Evolutionary conservation across 495 filamentous ascomycete genomes (phyloP), one percentile per base, ranked within the genome.

Genomic region (Sporormia fimetaria): DNA sequence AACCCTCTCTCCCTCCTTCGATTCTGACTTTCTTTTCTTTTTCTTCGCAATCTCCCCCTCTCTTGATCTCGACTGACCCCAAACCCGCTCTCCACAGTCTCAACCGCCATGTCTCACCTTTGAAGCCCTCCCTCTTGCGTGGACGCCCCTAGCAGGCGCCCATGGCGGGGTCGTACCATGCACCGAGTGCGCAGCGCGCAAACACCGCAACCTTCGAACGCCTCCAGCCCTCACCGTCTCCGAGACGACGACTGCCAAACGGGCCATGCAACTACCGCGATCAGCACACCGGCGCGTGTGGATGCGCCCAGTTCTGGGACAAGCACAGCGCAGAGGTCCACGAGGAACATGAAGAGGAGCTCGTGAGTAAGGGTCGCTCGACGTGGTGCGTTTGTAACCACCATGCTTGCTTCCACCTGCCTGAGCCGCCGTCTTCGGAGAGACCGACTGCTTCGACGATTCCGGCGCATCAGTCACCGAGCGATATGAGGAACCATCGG

Each of bases 361-460:
- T 47, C 44, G 47, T 49, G 49, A 47, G 52, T 21, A 44, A 44
- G 3, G 61, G 62, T 16, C 55, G 65, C 24, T 60, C 52, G n/a
- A 65, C 65, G 30, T 69, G 70, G 58, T 83, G 78, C 64, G 72
- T 78, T 62, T 83, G 78, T 51, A 71, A 69, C 10, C 78, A 83
- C 56, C 78, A 83, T 66, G 78, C 78, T 22, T 83, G 78, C 57
- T 81, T 72, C 52, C 78, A 83, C 52, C 71, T 78, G 48, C 60
- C 66, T 44, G 27, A 58, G 27, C 41, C 24, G 15, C 15, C 37
- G 25, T n/a, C 40, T 15, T 8, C 33, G 15, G 32, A 29, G 16
- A 35, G n/a, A n/a, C n/a, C n/a, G n/a, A n/a, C n/a, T n/a, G n/a
- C n/a, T n/a, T n/a, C n/a, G n/a, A n/a, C n/a, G n/a, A n/a, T n/a